Evolutionary conservation across 257 asterid species (phyloP), one percentile per base, ranked within the genome.

Genomic region (Linderniella brevidens): DNA sequence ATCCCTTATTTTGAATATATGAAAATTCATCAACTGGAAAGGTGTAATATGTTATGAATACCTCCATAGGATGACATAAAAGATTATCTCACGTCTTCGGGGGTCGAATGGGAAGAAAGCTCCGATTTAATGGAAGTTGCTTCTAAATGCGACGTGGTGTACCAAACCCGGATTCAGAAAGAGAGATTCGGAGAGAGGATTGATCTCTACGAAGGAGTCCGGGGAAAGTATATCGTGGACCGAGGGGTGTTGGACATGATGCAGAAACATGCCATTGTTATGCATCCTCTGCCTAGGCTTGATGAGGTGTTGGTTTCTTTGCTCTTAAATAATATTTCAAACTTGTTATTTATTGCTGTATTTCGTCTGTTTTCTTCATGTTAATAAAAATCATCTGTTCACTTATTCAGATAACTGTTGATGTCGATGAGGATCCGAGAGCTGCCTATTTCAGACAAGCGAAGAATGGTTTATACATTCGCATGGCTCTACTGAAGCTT

Each of bases 271-370:
- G 93, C 98, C 6, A 87, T 88, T 9, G 75, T 80, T 55, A 81
- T 85, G 94, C 96, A 88, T 65, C 98, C 96, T 52, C 65, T 88
- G 20, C 98, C 98, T 45, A 68, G 98, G 64, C 98, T 81, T 19
- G 93, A 90, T 45, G 98, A 90, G 95, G 93, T 83, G n/a, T 41
- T 38, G 45, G 40, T 55, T 37, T 4, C 49, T 8, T 16, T 5
- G 25, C 11, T 41, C 7, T 4, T 10, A 5, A 41, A n/a, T 41
- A 5, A 12, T 41, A 41, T 10, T 4, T 7, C 11, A 41, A 41
- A 9, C 18, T 11, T 9, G 49, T n/a, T 17, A 9, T 4, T 45
- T 45, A 14, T 45, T 12, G 49, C 15, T 45, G 20, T 45, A 4
- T n/a, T n/a, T n/a, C n/a, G n/a, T n/a, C n/a, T n/a, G n/a, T n/a